Conservation (phyloP, 2,329 filamentous ascomycete species). For the Phialophora tarda region DNA sequence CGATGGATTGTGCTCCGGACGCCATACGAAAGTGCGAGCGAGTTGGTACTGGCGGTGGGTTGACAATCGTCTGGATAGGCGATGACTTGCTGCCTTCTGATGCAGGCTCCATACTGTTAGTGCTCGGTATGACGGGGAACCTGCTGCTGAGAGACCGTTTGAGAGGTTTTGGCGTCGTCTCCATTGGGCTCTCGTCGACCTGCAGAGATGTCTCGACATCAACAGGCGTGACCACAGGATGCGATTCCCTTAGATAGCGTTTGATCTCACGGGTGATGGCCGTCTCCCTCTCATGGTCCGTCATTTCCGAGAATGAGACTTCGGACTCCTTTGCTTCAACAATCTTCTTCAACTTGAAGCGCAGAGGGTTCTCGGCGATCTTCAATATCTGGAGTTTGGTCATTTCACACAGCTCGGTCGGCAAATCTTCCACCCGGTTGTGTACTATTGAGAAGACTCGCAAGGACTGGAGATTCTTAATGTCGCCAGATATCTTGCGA, state of each 20-base stretch:
- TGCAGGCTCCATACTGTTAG: conserved; percentile 59
- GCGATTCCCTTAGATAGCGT: conserved; percentile 59
- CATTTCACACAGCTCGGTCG: conserved; percentile 86
- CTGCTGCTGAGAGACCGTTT: conserved; percentile 61
- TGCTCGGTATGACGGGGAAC: conserved; percentile 68
- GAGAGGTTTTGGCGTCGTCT: conserved; percentile 73
- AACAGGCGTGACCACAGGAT: conserved; percentile 44
- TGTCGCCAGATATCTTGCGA: conserved; percentile 74
- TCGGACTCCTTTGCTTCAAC: conserved; percentile 71
- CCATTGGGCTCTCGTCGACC: conserved; percentile 71
- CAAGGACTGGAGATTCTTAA: conserved; percentile 79
- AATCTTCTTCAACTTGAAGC: conserved; percentile 75
- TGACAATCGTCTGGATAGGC: conserved; percentile 40
- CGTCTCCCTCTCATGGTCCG: conserved; percentile 65
- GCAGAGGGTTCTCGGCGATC: conserved; percentile 84
- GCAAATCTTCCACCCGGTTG: conserved; percentile 84
- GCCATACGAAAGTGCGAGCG: conserved; percentile 76
- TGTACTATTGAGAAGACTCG: conserved; percentile 88
- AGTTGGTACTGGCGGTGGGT: conserved; percentile 77
- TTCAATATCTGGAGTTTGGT: conserved; percentile 86
- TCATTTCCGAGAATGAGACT: conserved; percentile 59
- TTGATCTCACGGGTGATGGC: conserved; percentile 66
- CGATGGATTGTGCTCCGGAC: conserved; percentile 47
- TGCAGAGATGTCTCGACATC: conserved; percentile 57
- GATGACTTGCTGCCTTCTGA: conserved; percentile 36